These are phyloP conservation scores for Erigeron philadelphicus DNA, from an alignment of 140 eudicot species.

Conservation along the genomic window DNA sequence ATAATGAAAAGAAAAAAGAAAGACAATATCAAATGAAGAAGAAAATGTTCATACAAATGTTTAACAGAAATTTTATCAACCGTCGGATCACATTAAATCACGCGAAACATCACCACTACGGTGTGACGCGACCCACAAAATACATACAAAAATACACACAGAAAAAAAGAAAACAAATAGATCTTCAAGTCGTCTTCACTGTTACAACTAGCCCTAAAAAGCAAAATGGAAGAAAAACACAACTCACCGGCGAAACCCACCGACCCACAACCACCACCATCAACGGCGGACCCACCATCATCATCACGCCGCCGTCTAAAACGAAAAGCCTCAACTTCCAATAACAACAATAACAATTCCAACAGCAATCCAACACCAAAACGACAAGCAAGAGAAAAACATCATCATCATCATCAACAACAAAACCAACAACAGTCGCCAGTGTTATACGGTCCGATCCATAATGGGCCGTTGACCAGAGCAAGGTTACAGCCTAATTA, in stretches of 20 bases:
- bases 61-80: no score
- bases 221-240: constrained; percentile 54
- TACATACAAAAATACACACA: no score
- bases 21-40: no score
- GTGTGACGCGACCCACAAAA: no score
- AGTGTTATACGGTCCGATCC: constrained; percentile 57
- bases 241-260: constrained; percentile 38
- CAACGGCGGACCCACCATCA: constrained; percentile 43
- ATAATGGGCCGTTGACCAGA: constrained; percentile 80
- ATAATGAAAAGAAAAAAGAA: no score
- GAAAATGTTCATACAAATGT: no score
- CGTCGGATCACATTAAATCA: no score
- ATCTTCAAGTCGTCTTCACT: background rate
- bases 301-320: constrained; percentile 67
- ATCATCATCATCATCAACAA: constrained; percentile 5
- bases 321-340: constrained; percentile 49
- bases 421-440: constrained; percentile 18
- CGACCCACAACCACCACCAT: constrained; percentile 25
- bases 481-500: constrained; percentile 66
- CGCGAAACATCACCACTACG: no score
- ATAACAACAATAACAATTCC: constrained; percentile 30
- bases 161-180: no score
- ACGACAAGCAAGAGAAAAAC: constrained; percentile 80
- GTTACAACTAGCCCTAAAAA: constrained; percentile 32
- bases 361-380: constrained; percentile 51